Base-by-base conservation (phyloP, 2,329 filamentous ascomycete species). In the Ophiostoma piceae region DNA sequence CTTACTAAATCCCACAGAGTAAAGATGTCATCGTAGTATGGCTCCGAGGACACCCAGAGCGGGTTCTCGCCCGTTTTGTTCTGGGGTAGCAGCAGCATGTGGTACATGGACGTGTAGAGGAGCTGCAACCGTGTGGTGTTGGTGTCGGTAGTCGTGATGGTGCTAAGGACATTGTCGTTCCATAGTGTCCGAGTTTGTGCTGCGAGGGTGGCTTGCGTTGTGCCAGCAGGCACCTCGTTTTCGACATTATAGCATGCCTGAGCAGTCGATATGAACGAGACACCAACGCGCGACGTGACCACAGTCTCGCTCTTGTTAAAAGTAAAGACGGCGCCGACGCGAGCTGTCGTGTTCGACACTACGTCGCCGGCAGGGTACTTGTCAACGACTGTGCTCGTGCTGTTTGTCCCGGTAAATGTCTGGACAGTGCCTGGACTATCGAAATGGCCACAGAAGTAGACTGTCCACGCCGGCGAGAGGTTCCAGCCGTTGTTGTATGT, bases 1-100 rank as follows among this genome's bases (percentile, higher is more conserved):
- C 51, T 7, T 57, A 57, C 51, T 57, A 57, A 14, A 26, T 57
- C 51, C 51, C 51, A 57, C 6, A 57, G 51, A 9, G 51, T 57
- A 26, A 57, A 57, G 2, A 57, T 57, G 1, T 57, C 51, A 11
- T 57, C 51, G 51, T 57, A 57, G 51, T 57, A 57, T 1, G 89
- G 89, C 76, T 92, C 89, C 0, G 76, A 74, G 1, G 86, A 88
- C 1, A 79, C 76, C 89, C 89, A 92, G 0, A 82, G 77, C 0
- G 89, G 88, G 71, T 91, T 92, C 75, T 92, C 90, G 0, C 88
- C 88, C 0, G 88, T 91, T 72, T 88, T 86, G 75, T 92, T 90
- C 0, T 88, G 88, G 0, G 89, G 89, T 47, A 91, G 84, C 12
- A 91, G 77, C 71, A 87, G 85, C 85, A 90, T 89, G 73, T 89